Percentiles rank a stretch among this genome's conserved stretches.
Evolutionary conservation across 257 asterid species (phyloP).

Genomic region (Solanum paucissectum): DNA sequence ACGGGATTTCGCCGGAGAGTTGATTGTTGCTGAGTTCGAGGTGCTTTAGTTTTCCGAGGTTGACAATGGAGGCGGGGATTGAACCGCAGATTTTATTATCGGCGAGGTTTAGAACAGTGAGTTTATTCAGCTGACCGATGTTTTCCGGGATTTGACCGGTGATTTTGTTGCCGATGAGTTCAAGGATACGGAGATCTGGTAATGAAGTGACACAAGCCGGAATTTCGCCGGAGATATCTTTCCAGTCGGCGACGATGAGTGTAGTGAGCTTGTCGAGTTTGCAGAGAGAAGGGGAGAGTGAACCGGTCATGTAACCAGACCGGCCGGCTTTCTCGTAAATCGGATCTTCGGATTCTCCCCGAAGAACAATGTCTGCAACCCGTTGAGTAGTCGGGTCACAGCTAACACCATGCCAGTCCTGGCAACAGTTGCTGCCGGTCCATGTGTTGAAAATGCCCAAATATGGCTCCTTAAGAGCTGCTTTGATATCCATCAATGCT

Average conservation of each 20-base stretch:
- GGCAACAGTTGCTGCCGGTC: conserved; percentile 76
- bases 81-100: conserved; percentile 69
- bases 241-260: conserved; percentile 88
- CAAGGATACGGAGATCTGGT: conserved; percentile 51
- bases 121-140: conserved; percentile 50
- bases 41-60: conserved; percentile 63
- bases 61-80: conserved; percentile 50
- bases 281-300: conserved; percentile 61
- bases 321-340: conserved; percentile 78
- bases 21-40: conserved; percentile 67
- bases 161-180: conserved; percentile 71
- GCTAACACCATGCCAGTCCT: conserved; percentile 72
- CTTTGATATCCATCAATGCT: conserved; percentile 50
- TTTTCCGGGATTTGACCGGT: conserved; percentile 66
- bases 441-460: conserved; percentile 71
- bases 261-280: conserved; percentile 70
- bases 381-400: conserved; percentile 78
- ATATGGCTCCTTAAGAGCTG: conserved; percentile 67
- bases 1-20: conserved; percentile 58
- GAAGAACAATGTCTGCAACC: conserved; percentile 72
- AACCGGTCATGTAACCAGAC: conserved; percentile 93
- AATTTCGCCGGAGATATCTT: conserved; percentile 66
- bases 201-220: conserved; percentile 63
- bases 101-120: conserved; percentile 72
- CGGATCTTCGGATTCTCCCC: conserved; percentile 94